These are phyloP conservation scores for Candida saitoana DNA, from an alignment of 805 yeast species.

Conservation along the genomic window DNA sequence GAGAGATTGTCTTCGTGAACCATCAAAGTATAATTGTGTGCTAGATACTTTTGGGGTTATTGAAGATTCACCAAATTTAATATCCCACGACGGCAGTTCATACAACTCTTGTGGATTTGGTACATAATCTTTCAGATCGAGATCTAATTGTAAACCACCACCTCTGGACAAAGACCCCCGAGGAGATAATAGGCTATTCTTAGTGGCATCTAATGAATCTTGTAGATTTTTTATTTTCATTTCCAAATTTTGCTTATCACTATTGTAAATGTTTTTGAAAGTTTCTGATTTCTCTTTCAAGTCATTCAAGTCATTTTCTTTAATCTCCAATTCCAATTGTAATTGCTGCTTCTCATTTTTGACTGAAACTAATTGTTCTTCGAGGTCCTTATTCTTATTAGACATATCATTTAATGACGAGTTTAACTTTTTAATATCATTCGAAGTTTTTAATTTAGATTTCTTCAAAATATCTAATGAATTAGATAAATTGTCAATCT, in stretches of 20 bases:
- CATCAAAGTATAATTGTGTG: constrained; percentile 4
- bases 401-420: constrained; percentile 11
- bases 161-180: constrained; percentile 1
- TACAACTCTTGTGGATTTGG: neutral
- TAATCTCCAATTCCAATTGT: constrained; percentile 16
- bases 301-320: constrained; percentile 15
- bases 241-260: constrained; percentile 26
- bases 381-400: constrained; percentile 13
- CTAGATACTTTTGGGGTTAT: constrained; percentile 32
- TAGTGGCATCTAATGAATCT: constrained; percentile 15
- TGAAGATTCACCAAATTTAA: constrained; percentile 47
- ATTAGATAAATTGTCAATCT: constrained; percentile 34
- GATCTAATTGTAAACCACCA: neutral
- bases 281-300: constrained; percentile 25
- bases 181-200: constrained; percentile 2
- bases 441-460: constrained; percentile 23
- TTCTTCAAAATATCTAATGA: constrained; percentile 28
- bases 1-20: constrained; percentile 2
- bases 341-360: constrained; percentile 23
- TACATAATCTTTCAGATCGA: neutral
- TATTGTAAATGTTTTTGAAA: constrained; percentile 26
- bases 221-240: constrained; percentile 20
- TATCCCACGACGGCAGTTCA: constrained; percentile 15
- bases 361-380: constrained; percentile 23
- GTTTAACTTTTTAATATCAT: constrained; percentile 31